phyloP scores from a whole-genome alignment of 176 grass and related monocot genomes.

The Phyllostachys edulis region DNA sequence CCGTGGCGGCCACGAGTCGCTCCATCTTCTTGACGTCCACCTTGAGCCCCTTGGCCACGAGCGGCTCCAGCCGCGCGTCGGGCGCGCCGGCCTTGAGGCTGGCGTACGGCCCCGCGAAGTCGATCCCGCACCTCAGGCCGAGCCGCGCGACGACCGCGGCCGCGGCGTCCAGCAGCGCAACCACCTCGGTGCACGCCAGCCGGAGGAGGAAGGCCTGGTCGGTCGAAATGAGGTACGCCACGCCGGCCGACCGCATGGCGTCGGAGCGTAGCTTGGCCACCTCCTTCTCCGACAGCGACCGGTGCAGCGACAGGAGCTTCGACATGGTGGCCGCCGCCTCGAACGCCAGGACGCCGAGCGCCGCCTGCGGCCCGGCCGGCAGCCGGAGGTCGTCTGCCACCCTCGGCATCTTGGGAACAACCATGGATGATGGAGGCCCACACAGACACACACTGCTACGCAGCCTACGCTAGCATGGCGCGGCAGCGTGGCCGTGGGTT shows the following conservation, averaged over 20 bases:
- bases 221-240: constrained; percentile 56
- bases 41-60: background rate
- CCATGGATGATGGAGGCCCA: constrained; percentile 26
- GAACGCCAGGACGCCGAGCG: constrained; percentile 56
- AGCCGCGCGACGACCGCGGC: constrained; percentile 38
- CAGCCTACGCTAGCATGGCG: background rate
- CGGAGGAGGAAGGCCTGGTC: constrained; percentile 50
- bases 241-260: constrained; percentile 52
- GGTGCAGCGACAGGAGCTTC: constrained; percentile 47
- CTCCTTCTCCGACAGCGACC: constrained; percentile 44
- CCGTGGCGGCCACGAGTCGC: constrained; percentile 29
- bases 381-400: background rate
- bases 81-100: constrained; percentile 32
- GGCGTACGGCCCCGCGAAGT: constrained; percentile 32
- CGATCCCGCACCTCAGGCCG: constrained; percentile 30
- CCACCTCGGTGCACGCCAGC: constrained; percentile 50
- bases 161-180: constrained; percentile 34
- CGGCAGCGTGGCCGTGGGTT: background rate
- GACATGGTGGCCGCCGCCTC: constrained; percentile 53
- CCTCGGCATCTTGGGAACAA: constrained; percentile 26
- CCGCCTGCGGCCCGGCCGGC: background rate
- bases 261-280: constrained; percentile 41
- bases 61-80: constrained; percentile 2
- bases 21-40: constrained; percentile 43
- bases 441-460: background rate